These are phyloP conservation scores for Pelargonium fulgidum DNA, from an alignment of 441 rosid species.

Conservation along the genomic window DNA sequence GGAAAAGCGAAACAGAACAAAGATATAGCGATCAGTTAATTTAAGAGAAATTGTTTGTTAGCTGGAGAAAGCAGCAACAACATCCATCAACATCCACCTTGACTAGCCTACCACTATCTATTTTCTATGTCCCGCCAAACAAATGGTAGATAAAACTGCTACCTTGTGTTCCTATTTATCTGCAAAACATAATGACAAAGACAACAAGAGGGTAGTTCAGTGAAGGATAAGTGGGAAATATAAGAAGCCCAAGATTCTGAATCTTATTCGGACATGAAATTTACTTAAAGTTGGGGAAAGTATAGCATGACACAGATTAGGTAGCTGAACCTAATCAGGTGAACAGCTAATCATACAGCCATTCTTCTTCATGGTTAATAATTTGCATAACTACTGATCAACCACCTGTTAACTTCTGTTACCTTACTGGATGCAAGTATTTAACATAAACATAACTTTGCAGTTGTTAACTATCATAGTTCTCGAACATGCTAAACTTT, in stretches of 20 bases:
- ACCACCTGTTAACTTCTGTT: too few species aligned
- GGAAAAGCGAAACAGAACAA: neutral
- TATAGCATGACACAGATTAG: neutral
- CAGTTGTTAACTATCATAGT: too few species aligned
- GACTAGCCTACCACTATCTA: neutral
- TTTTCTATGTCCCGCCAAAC: neutral
- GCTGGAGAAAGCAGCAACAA: neutral
- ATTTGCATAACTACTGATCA: too few species aligned
- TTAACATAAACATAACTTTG: too few species aligned
- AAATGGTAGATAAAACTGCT: neutral
- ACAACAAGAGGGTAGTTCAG: neutral
- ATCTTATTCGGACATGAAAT: neutral
- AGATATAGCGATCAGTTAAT: neutral
- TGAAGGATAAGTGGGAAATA: neutral
- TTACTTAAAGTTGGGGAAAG: neutral
- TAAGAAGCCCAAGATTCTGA: neutral
- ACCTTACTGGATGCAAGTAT: too few species aligned
- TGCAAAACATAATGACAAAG: neutral
- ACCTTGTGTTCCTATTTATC: constrained; percentile 3
- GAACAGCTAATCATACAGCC: neutral
- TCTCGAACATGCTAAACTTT: too few species aligned
- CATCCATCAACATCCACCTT: neutral
- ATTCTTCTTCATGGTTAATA: too few species aligned
- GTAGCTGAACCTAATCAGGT: neutral
- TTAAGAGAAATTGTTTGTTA: neutral